Conservation (phyloP, 345 rosid genomes). For the Rhizophora mangle region DNA sequence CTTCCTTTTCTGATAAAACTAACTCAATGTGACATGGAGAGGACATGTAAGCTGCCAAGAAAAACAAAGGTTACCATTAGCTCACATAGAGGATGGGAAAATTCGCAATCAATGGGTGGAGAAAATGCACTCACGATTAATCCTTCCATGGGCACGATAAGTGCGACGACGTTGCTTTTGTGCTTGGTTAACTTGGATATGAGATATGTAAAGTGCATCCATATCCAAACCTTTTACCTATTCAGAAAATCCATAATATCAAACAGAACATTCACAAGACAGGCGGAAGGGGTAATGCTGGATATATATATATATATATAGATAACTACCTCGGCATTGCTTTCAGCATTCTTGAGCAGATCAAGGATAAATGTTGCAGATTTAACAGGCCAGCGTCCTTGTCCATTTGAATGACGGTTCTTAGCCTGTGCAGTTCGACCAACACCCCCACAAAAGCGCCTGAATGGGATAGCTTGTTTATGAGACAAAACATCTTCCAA, state of each 20-base stretch:
- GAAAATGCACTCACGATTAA: constrained; percentile 50
- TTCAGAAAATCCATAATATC: background rate
- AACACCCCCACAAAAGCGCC: constrained; percentile 68
- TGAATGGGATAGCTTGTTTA: constrained; percentile 82
- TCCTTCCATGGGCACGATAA: constrained; percentile 77
- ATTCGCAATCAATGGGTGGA: background rate
- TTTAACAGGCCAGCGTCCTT: constrained; percentile 71
- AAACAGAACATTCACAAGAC: background rate
- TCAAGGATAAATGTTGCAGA: constrained; percentile 54
- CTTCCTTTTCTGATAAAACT: constrained; percentile 64
- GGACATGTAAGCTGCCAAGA: constrained; percentile 64
- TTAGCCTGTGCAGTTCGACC: constrained; percentile 82
- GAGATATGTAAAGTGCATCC: constrained; percentile 59
- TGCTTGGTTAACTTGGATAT: constrained; percentile 80
- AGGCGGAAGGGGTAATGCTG: background rate
- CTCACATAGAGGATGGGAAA: background rate
- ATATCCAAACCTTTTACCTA: constrained; percentile 80
- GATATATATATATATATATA: background rate
- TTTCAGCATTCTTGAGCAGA: constrained; percentile 66
- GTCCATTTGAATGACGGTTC: constrained; percentile 75
- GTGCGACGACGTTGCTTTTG: constrained; percentile 72
- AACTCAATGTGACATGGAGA: constrained; percentile 74
- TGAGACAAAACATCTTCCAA: constrained; percentile 73
- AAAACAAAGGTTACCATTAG: background rate
- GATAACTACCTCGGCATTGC: constrained; percentile 62